Evolutionary conservation across 768 basidiomycete species (phyloP).

Genomic region (Mycena venus): DNA sequence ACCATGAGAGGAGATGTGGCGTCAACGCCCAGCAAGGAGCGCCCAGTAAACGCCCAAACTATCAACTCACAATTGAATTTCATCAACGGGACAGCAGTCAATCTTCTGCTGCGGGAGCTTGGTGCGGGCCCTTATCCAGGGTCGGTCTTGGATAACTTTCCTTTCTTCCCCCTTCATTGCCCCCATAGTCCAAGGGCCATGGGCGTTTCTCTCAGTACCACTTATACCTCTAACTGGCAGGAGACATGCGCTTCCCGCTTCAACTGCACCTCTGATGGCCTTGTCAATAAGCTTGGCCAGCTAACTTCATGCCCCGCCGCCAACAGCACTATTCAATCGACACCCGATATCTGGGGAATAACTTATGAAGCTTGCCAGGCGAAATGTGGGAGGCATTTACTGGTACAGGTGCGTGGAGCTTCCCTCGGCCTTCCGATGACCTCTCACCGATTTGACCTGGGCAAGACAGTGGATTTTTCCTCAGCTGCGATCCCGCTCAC

Average conservation of each 20-base stretch:
- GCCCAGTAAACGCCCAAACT: no score
- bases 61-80: no score
- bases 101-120: no score
- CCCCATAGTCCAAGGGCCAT: no score
- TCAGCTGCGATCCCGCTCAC: slow-evolving; percentile 9
- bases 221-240: slow-evolving; percentile 13
- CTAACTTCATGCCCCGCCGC: not conserved
- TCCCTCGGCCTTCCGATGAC: not conserved
- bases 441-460: not conserved
- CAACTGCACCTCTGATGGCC: slow-evolving; percentile 21
- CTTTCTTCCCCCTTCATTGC: no score
- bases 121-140: no score
- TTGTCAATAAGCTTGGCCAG: slow-evolving; percentile 13
- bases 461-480: slow-evolving; percentile 9
- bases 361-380: slow-evolving; percentile 4
- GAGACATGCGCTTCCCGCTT: not conserved
- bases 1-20: no score
- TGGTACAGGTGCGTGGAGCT: slow-evolving; percentile 14
- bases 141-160: no score
- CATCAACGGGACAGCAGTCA: no score
- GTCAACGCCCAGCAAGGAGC: no score
- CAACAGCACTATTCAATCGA: no score
- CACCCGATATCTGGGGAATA: slow-evolving; percentile 24
- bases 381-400: not conserved
- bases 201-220: slow-evolving; percentile 16